Percentiles rank a stretch among this genome's conserved stretches.
These are phyloP conservation scores for Trichoderma sp. DNA, from an alignment of 2,329 filamentous ascomycete genomes.

Conservation along the genomic window DNA sequence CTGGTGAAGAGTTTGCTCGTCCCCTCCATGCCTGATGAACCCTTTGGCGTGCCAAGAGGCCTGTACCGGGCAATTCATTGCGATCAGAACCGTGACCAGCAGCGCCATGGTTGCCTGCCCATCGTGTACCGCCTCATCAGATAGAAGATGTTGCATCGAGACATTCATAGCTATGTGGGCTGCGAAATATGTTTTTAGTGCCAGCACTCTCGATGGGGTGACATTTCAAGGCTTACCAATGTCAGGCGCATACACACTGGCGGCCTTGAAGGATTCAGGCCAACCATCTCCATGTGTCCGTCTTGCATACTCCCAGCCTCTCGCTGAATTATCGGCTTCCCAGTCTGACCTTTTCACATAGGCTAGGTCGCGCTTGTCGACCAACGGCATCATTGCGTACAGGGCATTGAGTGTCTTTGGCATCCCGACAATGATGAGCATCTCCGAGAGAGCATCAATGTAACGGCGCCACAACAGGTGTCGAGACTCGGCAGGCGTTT, in stretches of 20 bases:
- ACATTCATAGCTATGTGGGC: constrained; percentile 18
- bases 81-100: constrained; percentile 5
- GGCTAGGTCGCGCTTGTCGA: background rate
- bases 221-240: background rate
- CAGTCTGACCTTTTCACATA: constrained; percentile 3
- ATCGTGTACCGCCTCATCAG: constrained; percentile 10
- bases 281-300: constrained; percentile 12
- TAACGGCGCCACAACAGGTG: constrained; percentile 13
- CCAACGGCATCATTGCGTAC: constrained; percentile 1
- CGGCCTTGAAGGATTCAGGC: background rate
- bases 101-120: constrained; percentile 16
- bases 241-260: constrained; percentile 10
- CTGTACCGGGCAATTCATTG: constrained; percentile 12
- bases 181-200: background rate
- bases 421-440: constrained; percentile 20
- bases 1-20: background rate
- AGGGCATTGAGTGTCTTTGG: constrained; percentile 13
- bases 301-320: constrained; percentile 19
- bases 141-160: constrained; percentile 13
- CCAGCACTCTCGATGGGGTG: background rate
- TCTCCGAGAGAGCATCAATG: constrained; percentile 8
- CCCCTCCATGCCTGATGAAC: constrained; percentile 10
- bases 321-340: constrained; percentile 6
- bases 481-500: background rate
- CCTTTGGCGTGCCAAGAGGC: constrained; percentile 13